phyloP scores from a whole-genome alignment of 352 stramenopile genomes.

The Globisporangium spiculum region DNA sequence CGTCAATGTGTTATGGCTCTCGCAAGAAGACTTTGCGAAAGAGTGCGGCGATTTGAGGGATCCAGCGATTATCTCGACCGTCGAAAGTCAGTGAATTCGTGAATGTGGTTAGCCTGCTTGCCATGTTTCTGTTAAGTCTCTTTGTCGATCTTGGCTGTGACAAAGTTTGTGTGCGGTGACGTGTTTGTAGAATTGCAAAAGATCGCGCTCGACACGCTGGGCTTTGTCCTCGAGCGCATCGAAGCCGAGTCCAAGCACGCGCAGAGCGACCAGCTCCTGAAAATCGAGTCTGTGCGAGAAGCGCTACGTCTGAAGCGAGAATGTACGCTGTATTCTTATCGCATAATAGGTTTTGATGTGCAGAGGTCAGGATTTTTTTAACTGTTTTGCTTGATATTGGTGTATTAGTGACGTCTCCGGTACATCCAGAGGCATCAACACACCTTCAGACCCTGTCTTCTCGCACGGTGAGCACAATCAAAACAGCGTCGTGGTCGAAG shows the following conservation, averaged over 20 bases:
- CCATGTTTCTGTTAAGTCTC: background rate
- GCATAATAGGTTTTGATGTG: background rate
- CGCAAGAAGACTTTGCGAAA: background rate
- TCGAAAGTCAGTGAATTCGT: background rate
- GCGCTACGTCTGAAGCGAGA: background rate
- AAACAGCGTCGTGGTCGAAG: background rate
- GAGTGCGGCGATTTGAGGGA: background rate
- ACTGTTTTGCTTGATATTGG: background rate
- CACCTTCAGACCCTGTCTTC: background rate
- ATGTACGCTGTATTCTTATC: background rate
- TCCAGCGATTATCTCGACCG: background rate
- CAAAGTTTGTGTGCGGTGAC: background rate
- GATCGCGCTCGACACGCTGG: background rate
- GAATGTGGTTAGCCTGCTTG: background rate
- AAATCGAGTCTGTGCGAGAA: background rate
- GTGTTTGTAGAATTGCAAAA: background rate
- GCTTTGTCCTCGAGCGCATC: background rate
- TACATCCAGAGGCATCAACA: background rate
- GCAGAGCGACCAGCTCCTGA: background rate
- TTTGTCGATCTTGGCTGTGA: background rate
- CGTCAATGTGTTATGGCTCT: background rate
- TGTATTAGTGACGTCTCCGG: background rate
- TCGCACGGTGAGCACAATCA: background rate
- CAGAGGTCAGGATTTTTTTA: background rate
- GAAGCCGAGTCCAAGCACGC: background rate